Conservation (phyloP, 1,139 yeast genomes). For the Hyphopichia buzzinii region DNA sequence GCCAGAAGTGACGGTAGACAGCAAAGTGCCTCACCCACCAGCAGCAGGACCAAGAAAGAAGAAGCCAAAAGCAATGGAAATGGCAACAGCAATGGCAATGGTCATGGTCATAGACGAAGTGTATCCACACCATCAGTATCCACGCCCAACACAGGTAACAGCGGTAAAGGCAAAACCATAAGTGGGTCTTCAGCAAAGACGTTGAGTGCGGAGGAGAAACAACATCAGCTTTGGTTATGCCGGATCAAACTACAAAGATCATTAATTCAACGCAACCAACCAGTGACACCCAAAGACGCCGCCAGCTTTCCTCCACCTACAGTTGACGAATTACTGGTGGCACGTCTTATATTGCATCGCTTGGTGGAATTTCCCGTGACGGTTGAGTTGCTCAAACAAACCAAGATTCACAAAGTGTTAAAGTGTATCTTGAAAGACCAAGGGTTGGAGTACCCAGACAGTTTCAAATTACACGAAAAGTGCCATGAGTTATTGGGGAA, state of each 20-base stretch:
- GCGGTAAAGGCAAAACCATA: slow-evolving; percentile 9
- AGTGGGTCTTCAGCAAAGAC: slow-evolving; percentile 7
- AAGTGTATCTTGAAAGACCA: slow-evolving; percentile 46
- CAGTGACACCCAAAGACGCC: slow-evolving; percentile 36
- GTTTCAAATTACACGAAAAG: slow-evolving; percentile 48
- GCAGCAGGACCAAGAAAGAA: slow-evolving; percentile 4
- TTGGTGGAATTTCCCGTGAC: slow-evolving; percentile 51
- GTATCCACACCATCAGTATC: slow-evolving; percentile 7
- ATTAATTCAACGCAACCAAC: slow-evolving; percentile 44
- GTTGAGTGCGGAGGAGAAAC: slow-evolving; percentile 36
- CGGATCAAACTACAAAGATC: slow-evolving; percentile 46
- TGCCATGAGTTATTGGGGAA: slow-evolving; percentile 41
- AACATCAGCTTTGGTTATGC: slow-evolving; percentile 49
- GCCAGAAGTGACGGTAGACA: neutral
- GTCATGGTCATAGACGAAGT: slow-evolving; percentile 11
- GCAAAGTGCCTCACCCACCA: slow-evolving; percentile 1
- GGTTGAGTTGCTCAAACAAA: slow-evolving; percentile 50
- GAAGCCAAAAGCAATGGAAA: neutral
- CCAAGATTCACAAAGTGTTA: slow-evolving; percentile 54
- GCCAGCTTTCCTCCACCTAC: slow-evolving; percentile 39
- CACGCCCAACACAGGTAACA: slow-evolving; percentile 8
- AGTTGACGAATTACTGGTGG: slow-evolving; percentile 54
- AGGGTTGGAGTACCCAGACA: slow-evolving; percentile 43
- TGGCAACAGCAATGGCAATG: slow-evolving; percentile 4
- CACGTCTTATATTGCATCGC: slow-evolving; percentile 52